These are phyloP conservation scores for Apiospora pterosperma DNA, from an alignment of 2,329 filamentous ascomycete genomes.

Conservation along the genomic window DNA sequence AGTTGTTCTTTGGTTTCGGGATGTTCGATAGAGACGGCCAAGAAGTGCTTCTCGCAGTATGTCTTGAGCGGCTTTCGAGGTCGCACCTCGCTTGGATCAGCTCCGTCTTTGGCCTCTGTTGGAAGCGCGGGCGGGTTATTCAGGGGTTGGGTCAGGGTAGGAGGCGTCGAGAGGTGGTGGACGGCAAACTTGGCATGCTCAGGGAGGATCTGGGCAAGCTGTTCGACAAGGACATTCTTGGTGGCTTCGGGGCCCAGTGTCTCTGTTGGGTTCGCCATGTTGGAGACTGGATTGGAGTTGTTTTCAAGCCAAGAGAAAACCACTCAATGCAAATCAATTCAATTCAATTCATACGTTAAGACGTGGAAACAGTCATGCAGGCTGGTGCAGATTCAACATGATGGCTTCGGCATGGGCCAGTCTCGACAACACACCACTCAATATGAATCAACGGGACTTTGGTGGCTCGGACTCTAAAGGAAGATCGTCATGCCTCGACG, in stretches of 20 bases:
- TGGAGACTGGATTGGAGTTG: not conserved
- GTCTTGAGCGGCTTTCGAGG: conserved; percentile 46
- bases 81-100: conserved; percentile 58
- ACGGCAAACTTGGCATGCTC: conserved; percentile 59
- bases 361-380: not conserved
- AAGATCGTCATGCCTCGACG: not conserved
- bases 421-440: not conserved
- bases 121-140: conserved; percentile 71
- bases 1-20: conserved; percentile 42
- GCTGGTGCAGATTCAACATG: not conserved
- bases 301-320: not conserved
- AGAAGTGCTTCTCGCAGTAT: conserved; percentile 80
- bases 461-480: not conserved
- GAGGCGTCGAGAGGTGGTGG: conserved; percentile 85
- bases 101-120: not conserved
- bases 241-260: not conserved
- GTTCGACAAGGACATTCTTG: conserved; percentile 30
- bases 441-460: not conserved
- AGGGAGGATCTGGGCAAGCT: conserved; percentile 50
- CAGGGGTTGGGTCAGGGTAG: conserved; percentile 69
- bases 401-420: not conserved
- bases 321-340: too few species aligned
- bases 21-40: conserved; percentile 47
- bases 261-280: not conserved
- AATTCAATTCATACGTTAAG: not conserved